Evolutionary conservation across 805 yeast genomes (phyloP), one percentile per base, ranked within the genome.

Genomic region (Yarrowia sp.): DNA sequence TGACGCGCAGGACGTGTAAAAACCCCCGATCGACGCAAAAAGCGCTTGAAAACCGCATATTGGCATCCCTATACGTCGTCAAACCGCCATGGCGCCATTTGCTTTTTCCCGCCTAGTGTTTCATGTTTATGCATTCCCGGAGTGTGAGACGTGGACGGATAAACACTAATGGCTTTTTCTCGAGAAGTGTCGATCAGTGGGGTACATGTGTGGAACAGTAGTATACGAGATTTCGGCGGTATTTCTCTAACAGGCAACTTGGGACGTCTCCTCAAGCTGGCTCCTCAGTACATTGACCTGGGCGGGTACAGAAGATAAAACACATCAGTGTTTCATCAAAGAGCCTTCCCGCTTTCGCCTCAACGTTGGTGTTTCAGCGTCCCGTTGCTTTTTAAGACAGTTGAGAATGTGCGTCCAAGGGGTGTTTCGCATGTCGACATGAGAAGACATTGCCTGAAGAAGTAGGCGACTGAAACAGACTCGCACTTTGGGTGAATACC

Each of bases 81-180:
- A n/a, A n/a, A n/a, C n/a, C n/a, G n/a, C n/a, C n/a, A n/a, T n/a
- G n/a, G n/a, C n/a, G 8, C 9, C 13, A 18, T 18, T 38, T 39
- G 18, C 46, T 39, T 39, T 39, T 39, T 39, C 46, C 46, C 46
- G 46, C 19, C 27, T 22, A 22, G 19, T 39, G 46, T 39, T 39
- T 39, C 46, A 39, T 39, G 46, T 39, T 21, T 22, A 39, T 39
- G 46, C 46, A 39, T 39, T 39, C 46, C 46, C 46, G 46, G n/a
- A 24, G 29, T 14, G 25, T 39, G 46, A 39, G 46, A 39, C 46
- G 41, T 7, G 29, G 29, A 22, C 46, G 46, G 46, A 39, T 39
- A 39, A 39, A 39, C 46, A 13, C 12, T 39, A 39, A 14, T 32
- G 16, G 2, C 5, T 6, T 16, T 13, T 32, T 32, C n/a, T 13